These are phyloP conservation scores for Verticillium nubilum DNA, from an alignment of 2,329 filamentous ascomycete genomes.

Conservation along the genomic window DNA sequence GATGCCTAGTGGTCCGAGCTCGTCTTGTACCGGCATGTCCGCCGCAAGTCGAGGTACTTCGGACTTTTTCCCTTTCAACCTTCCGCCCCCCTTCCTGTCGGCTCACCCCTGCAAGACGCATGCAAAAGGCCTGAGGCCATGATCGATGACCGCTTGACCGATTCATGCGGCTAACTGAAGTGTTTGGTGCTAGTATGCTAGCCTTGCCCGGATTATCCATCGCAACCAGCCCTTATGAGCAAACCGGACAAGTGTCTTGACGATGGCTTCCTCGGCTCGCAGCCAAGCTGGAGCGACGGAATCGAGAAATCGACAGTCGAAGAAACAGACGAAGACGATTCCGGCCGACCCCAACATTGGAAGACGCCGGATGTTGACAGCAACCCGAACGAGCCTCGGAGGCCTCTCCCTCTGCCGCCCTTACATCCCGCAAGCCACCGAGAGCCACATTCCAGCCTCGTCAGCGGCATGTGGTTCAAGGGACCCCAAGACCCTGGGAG, in stretches of 20 bases:
- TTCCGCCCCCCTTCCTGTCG: neutral
- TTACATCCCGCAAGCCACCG: neutral
- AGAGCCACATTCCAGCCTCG: neutral
- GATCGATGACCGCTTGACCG: neutral
- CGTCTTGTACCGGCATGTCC: neutral
- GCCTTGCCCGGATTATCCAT: neutral
- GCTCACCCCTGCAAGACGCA: neutral
- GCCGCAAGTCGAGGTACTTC: neutral
- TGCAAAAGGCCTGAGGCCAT: neutral
- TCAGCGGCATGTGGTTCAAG: neutral
- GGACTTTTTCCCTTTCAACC: neutral
- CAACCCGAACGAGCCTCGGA: neutral
- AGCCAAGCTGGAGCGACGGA: neutral
- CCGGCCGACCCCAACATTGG: neutral
- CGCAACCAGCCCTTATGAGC: neutral
- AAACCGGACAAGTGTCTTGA: neutral
- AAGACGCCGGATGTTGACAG: neutral
- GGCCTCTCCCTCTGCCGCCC: neutral
- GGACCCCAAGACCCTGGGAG: neutral
- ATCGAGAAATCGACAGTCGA: neutral
- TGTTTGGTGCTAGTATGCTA: neutral
- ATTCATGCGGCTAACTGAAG: neutral
- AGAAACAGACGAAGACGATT: neutral
- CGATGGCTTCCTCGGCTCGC: neutral
- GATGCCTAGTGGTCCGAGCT: neutral